A percentile compares a stretch with the other conserved stretches of the same genome.
phyloP scores from a whole-genome alignment of 202 grass and related monocot genomes.

The Tripidium arundinaceum region DNA sequence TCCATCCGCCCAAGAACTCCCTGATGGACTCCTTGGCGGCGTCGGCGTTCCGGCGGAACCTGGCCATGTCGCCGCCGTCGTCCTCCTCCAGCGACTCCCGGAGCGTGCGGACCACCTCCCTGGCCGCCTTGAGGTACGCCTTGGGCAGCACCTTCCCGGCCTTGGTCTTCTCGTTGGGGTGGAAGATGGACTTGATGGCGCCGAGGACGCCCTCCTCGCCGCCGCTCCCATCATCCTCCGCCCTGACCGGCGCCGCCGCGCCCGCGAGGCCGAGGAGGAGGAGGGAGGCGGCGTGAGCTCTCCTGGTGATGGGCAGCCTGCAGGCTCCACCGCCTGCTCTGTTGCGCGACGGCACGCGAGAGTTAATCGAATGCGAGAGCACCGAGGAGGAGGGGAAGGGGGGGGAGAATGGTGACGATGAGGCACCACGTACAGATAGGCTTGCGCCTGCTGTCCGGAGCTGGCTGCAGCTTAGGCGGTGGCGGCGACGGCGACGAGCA shows the following conservation, averaged over 20 bases:
- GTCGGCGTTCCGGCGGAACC: constrained; percentile 76
- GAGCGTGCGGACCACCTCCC: constrained; percentile 85
- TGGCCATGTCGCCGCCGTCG: constrained; percentile 53
- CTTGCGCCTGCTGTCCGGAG: background rate
- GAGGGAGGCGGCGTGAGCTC: constrained; percentile 39
- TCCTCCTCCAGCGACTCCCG: constrained; percentile 71
- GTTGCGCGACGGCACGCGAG: constrained; percentile 21
- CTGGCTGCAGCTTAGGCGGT: constrained; percentile 12
- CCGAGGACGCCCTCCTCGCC: constrained; percentile 39
- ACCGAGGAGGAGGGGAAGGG: too few relatives aligned
- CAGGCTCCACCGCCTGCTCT: constrained; percentile 37
- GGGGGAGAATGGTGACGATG: background rate
- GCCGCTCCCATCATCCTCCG: constrained; percentile 25
- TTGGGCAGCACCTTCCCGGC: constrained; percentile 74
- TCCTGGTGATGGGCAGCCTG: constrained; percentile 37
- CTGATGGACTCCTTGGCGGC: constrained; percentile 77
- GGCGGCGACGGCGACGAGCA: background rate
- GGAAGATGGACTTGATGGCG: constrained; percentile 73
- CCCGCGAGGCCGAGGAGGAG: constrained; percentile 34
- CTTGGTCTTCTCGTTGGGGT: constrained; percentile 83
- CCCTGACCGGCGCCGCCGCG: constrained; percentile 21
- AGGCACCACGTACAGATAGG: constrained; percentile 21
- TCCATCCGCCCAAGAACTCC: constrained; percentile 73
- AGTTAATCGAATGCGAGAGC: background rate
- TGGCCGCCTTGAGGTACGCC: constrained; percentile 79